Conservation (phyloP, 2,329 filamentous ascomycete species). For the Cercospora brassicicola region DNA sequence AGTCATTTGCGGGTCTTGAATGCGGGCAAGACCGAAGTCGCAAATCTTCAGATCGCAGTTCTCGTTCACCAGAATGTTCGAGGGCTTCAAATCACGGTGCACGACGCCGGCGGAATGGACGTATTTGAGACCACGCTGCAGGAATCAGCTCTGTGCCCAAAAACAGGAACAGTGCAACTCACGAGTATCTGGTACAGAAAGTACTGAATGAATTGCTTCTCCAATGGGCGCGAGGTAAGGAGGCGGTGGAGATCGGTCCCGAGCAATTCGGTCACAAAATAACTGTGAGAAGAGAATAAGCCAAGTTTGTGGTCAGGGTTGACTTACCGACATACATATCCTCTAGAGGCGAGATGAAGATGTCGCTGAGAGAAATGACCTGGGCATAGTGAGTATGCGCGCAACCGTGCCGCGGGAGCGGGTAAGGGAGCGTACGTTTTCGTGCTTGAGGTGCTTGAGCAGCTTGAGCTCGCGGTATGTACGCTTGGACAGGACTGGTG, state of each 20-base stretch:
- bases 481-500: constrained; percentile 94
- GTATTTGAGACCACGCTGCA: constrained; percentile 92
- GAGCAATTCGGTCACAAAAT: constrained; percentile 96
- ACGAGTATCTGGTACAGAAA: constrained; percentile 99
- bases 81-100: constrained; percentile 95
- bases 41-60: constrained; percentile 99
- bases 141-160: constrained; percentile 12
- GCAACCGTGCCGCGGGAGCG: neutral
- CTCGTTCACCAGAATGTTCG: constrained; percentile 99
- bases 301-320: constrained; percentile 31
- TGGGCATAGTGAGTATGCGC: constrained; percentile 25
- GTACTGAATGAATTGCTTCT: constrained; percentile 99
- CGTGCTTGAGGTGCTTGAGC: constrained; percentile 91
- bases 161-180: constrained; percentile 39
- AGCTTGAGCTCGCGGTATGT: constrained; percentile 98
- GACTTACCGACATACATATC: constrained; percentile 71
- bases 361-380: constrained; percentile 98
- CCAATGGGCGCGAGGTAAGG: constrained; percentile 88
- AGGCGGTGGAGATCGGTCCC: constrained; percentile 95
- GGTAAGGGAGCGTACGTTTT: constrained; percentile 67
- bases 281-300: constrained; percentile 56
- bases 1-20: constrained; percentile 99
- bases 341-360: constrained; percentile 98
- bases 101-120: constrained; percentile 98
- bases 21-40: constrained; percentile 94